These are phyloP conservation scores for Neonectria faginata DNA, from an alignment of 2,329 filamentous ascomycete genomes.

Conservation along the genomic window DNA sequence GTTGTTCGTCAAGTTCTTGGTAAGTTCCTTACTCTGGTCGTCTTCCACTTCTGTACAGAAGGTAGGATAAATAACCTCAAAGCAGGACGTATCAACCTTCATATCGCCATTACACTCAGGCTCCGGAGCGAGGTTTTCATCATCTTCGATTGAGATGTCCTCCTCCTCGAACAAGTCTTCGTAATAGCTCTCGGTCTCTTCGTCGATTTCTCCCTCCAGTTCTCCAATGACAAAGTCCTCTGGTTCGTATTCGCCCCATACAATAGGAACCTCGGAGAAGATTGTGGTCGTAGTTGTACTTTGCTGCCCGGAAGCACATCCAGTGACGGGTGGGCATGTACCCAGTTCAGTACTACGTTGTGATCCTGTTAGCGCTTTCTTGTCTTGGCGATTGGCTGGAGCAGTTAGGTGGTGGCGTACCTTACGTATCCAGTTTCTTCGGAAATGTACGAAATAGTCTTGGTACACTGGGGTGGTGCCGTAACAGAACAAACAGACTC, in stretches of 20 bases:
- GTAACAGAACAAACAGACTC: constrained; percentile 1
- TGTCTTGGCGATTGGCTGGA: background rate
- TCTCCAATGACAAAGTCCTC: background rate
- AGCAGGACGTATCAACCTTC: too few relatives aligned
- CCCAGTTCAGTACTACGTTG: background rate
- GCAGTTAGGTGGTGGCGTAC: background rate
- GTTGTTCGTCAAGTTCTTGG: background rate
- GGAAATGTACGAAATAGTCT: constrained; percentile 14
- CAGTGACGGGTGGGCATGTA: background rate
- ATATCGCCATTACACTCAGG: background rate
- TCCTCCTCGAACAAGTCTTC: background rate
- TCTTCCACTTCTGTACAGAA: background rate
- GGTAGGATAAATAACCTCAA: background rate
- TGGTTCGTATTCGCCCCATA: background rate
- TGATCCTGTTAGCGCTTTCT: background rate
- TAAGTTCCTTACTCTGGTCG: background rate
- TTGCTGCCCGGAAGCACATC: background rate
- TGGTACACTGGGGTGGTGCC: constrained; percentile 9
- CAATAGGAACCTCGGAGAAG: background rate
- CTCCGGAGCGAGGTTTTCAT: background rate
- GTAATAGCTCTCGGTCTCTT: background rate
- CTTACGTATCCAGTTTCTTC: background rate
- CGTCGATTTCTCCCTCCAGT: background rate
- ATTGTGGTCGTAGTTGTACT: background rate
- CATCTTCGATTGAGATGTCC: background rate